Evolutionary conservation across 176 grass and related monocot species (phyloP), one percentile per base, ranked within the genome.

Genomic region (Zea luxurians): DNA sequence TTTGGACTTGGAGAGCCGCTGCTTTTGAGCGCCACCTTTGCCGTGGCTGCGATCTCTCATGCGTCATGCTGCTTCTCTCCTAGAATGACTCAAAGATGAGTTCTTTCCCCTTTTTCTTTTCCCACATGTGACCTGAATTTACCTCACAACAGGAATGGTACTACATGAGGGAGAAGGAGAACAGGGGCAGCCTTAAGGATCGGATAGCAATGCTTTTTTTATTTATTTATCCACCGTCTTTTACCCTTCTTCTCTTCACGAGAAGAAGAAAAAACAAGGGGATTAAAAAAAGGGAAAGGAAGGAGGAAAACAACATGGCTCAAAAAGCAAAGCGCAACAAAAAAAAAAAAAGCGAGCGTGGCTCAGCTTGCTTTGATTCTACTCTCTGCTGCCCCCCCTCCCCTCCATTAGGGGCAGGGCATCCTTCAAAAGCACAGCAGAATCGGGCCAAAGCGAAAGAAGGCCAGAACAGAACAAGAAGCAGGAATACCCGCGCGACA

Each of bases 391-490:
- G 8, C 8, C 1, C 78, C 9, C 45, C 62, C 27, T 27, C 27
- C 27, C 27, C 61, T 76, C 48, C 61, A 77, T 80, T 76, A 81
- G 83, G 87, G 27, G 27, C 27, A 27, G 27, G 27, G 27, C 27
- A 27, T 72, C 82, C 78, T 85, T 89, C 66, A 81, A 89, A 89
- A 89, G 87, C 87, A 85, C 78, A 76, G 78, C 82, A 89, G 82
- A 73, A 89, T 89, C 82, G 66, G 27, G 66, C 73, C 58, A 89
- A 89, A 89, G 87, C 82, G 73, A 89, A 89, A 89, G 82, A 89
- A 73, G 55, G 55, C 55, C 82, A 89, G 82, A 89, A 89, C 82
- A 89, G 58, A 89, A 89, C 87, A 89, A 89, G 87, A 89, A 82
- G 78, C 82, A 52, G 76, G 78, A 85, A 89, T 85, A 71, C 49